Base-by-base conservation (phyloP, 768 basidiomycete species). In the Lactarius psammicola region DNA sequence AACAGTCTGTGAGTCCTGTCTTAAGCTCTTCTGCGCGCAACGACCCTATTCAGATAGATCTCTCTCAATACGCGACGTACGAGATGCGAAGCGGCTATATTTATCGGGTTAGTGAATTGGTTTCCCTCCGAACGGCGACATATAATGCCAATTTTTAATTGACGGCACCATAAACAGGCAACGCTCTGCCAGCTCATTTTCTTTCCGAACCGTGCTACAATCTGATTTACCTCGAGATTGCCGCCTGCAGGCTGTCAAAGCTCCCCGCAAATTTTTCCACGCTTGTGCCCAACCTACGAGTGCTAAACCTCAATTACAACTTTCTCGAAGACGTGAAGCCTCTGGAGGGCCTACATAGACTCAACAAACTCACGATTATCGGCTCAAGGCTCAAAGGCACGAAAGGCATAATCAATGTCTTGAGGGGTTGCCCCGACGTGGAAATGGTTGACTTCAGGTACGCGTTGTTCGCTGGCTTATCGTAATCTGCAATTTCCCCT, bases 261-360 rank as follows among this genome's bases (percentile, higher is more conserved):
- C 84, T 97, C 57, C 95, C 95, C n/a, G 72, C 75, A 70, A 82
- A 85, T 49, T 79, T 97, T 70, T 82, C 83, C 60, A 73, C 73
- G 55, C 77, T 90, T 62, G 79, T 87, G 56, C 96, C 97, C 36
- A 97, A 95, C 76, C 77, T 98, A 72, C 87, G 94, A 62, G 88
- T 88, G 66, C 79, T 98, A 77, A 98, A 98, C 80, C 84, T 98
- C 70, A 96, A 98, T 81, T 96, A 97, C 81, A 98, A 98, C 76
- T 98, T 95, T 76, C 74, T 98, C 75, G 86, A 94, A 71, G 87
- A 91, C 72, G 77, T 85, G 60, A 76, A 82, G 68, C 77, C 80
- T 58, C 79, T 99, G 64, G 82, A 83, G 59, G 93, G 91, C 15
- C 81, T 98, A 67, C 80, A 77, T 66, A 80, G 92, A 72, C 77